Conservation (phyloP, 1,284 basidiomycete species). For the Malassezia restricta region DNA sequence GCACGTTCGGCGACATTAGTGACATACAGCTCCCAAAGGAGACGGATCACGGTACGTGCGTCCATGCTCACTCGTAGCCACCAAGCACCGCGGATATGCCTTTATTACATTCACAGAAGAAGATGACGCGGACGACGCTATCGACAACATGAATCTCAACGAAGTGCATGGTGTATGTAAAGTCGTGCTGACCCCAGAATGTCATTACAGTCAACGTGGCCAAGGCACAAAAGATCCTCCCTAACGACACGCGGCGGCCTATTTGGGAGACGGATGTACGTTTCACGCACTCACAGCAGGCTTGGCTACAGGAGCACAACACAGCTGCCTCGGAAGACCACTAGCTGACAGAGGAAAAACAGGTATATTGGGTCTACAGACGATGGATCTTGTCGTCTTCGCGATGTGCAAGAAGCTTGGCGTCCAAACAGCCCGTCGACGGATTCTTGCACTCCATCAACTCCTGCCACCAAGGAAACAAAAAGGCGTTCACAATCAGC, state of each 20-base stretch:
- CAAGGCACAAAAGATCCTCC: slow-evolving; percentile 10
- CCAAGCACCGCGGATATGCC: slow-evolving; percentile 10
- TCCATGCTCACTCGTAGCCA: neutral
- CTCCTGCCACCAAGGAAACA: slow-evolving; percentile 97
- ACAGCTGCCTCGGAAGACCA: neutral
- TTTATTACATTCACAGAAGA: slow-evolving; percentile 13
- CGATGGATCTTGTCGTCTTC: slow-evolving; percentile 40
- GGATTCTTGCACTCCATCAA: slow-evolving; percentile 53
- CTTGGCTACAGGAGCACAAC: slow-evolving; percentile 10
- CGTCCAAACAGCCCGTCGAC: slow-evolving; percentile 17
- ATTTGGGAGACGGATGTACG: slow-evolving; percentile 17
- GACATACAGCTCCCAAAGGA: slow-evolving; percentile 12
- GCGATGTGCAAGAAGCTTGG: slow-evolving; percentile 27
- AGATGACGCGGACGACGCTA: slow-evolving; percentile 14
- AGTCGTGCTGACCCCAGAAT: slow-evolving; percentile 1
- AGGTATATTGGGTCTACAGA: slow-evolving; percentile 14
- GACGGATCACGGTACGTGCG: slow-evolving; percentile 1
- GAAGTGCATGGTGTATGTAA: slow-evolving; percentile 13
- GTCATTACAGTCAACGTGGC: slow-evolving; percentile 14
- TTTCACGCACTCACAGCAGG: slow-evolving; percentile 5
- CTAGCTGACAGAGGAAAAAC: neutral
- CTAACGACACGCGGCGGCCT: slow-evolving; percentile 5
- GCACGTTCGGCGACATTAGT: slow-evolving; percentile 13
- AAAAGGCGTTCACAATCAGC: slow-evolving; percentile 86
- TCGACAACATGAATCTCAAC: slow-evolving; percentile 18